Conservation (phyloP, 371 early-diverging fungal species). For the Lichtheimia hyalospora region DNA sequence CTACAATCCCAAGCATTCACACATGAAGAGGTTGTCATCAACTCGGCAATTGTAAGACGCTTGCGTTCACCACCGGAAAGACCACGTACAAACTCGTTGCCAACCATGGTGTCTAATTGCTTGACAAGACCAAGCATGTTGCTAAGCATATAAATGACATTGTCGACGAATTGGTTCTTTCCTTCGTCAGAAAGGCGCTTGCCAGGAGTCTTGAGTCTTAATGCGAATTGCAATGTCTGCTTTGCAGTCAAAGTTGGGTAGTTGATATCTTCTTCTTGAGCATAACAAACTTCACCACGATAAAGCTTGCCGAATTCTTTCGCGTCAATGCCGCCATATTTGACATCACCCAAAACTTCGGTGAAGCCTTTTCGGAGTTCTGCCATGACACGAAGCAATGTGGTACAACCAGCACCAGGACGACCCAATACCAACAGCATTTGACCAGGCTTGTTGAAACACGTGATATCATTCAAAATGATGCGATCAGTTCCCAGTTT, state of each 20-base stretch:
- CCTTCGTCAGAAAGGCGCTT: constrained; percentile 26
- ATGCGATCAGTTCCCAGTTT: constrained; percentile 18
- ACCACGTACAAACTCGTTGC: constrained; percentile 80
- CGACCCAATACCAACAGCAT: constrained; percentile 56
- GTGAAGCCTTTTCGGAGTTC: constrained; percentile 43
- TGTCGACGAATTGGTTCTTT: constrained; percentile 20
- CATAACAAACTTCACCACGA: constrained; percentile 47
- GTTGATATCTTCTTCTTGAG: constrained; percentile 53
- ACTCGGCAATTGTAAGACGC: constrained; percentile 81
- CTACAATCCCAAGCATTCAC: constrained; percentile 75
- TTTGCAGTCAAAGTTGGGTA: constrained; percentile 41
- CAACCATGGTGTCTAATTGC: constrained; percentile 77
- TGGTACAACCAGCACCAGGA: constrained; percentile 54
- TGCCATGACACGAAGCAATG: constrained; percentile 48
- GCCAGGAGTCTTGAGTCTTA: constrained; percentile 47
- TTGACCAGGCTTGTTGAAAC: constrained; percentile 49
- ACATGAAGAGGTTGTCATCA: constrained; percentile 74
- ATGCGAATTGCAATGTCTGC: constrained; percentile 50
- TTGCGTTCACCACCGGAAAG: constrained; percentile 87
- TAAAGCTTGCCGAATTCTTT: constrained; percentile 34
- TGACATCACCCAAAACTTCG: constrained; percentile 33
- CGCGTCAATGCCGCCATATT: constrained; percentile 48
- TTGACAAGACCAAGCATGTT: constrained; percentile 70
- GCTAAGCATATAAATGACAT: constrained; percentile 39
- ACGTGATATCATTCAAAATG: constrained; percentile 56